Conservation (phyloP, 306 rosid species). For the Abrus precatorius region DNA sequence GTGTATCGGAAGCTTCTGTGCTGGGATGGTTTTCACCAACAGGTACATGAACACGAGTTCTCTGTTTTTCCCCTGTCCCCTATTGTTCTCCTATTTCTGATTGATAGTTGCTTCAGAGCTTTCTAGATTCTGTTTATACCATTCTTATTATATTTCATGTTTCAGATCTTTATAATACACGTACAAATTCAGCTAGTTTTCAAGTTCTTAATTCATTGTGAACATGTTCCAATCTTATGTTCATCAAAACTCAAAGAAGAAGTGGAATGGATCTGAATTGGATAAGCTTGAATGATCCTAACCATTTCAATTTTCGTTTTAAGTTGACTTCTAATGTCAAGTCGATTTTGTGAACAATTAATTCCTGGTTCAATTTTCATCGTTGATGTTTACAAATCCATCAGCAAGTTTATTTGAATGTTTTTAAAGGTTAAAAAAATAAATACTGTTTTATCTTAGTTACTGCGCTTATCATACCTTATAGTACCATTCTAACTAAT, state of each 20-base stretch:
- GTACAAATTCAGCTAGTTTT: not conserved
- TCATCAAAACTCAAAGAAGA: conserved; percentile 19
- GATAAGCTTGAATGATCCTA: conserved; percentile 20
- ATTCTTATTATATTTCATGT: conserved; percentile 6
- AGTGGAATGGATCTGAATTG: conserved; percentile 56
- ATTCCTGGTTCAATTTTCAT: conserved; percentile 12
- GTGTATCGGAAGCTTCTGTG: conserved; percentile 86
- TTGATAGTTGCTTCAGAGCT: conserved; percentile 21
- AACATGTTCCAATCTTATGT: not conserved
- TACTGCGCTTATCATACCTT: conserved; percentile 18
- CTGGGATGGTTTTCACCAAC: conserved; percentile 88
- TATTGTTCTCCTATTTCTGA: not conserved
- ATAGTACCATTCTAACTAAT: conserved; percentile 18
- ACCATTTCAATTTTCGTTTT: conserved; percentile 27
- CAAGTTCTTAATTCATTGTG: not conserved
- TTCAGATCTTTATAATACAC: conserved; percentile 39
- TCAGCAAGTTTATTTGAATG: conserved; percentile 4
- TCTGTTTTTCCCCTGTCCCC: not conserved
- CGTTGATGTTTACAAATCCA: not conserved
- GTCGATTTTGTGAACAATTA: conserved; percentile 41
- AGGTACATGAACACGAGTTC: conserved; percentile 57
- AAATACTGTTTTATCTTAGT: not conserved
- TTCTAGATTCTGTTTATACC: not conserved
- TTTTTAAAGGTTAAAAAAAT: not conserved
- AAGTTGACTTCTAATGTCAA: conserved; percentile 28